Conservation (phyloP, 23 red algal genomes). For the Gracilaria domingensis region DNA sequence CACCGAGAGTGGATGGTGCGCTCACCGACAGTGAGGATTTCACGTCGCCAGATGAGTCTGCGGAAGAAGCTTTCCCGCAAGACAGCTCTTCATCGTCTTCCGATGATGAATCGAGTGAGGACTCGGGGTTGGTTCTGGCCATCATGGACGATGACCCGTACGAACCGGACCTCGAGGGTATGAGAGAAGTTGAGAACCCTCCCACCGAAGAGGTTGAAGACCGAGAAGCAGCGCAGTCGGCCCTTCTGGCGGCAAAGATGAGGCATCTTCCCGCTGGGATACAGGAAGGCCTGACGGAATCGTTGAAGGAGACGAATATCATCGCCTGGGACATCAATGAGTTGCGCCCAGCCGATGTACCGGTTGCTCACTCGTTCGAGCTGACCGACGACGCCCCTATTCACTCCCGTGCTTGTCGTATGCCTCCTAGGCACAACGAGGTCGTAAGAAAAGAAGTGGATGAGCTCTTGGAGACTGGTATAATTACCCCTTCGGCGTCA, state of each 20-base stretch:
- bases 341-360: not conserved
- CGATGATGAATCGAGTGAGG: not conserved
- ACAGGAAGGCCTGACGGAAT: not conserved
- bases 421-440: conserved; percentile 16
- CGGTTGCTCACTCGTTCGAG: not conserved
- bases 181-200: too few species aligned
- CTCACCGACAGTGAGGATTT: conserved; percentile 13
- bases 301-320: not conserved
- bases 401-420: not conserved
- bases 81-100: not conserved
- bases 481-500: conserved; percentile 12
- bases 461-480: not conserved
- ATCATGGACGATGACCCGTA: not conserved
- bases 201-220: not conserved
- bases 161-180: too few species aligned
- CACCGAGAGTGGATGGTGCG: too few species aligned
- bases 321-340: conserved; percentile 8
- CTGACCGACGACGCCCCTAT: not conserved
- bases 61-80: too few species aligned
- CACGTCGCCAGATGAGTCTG: too few species aligned
- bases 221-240: not conserved
- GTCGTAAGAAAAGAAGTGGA: conserved; percentile 15
- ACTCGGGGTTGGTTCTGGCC: too few species aligned
- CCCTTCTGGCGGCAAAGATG: too few species aligned
- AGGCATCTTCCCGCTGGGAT: not conserved